Evolutionary conservation across 805 yeast genomes (phyloP).

Genomic region (Saturnispora serradocipensis): DNA sequence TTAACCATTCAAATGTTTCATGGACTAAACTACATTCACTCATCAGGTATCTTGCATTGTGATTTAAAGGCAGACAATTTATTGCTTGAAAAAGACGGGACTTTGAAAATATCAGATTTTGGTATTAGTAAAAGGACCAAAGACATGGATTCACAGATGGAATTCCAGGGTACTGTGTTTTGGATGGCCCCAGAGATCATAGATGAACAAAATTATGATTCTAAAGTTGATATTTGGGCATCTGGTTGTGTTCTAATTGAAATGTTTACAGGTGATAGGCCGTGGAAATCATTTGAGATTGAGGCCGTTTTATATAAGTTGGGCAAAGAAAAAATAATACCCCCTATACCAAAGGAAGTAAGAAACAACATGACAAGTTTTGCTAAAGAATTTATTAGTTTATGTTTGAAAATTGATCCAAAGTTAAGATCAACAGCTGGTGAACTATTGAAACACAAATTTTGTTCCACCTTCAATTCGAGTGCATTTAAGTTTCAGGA

Average conservation of each 20-base stretch:
- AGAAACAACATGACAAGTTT: constrained; percentile 47
- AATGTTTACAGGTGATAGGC: constrained; percentile 95
- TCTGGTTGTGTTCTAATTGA: constrained; percentile 94
- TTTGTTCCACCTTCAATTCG: constrained; percentile 19
- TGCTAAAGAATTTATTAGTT: constrained; percentile 64
- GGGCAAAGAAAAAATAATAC: constrained; percentile 75
- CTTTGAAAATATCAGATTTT: constrained; percentile 91
- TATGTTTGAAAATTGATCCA: constrained; percentile 73
- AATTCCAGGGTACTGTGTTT: constrained; percentile 89
- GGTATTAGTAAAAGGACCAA: constrained; percentile 85
- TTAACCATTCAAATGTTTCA: constrained; percentile 70
- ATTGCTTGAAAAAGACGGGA: constrained; percentile 81
- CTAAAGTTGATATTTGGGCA: constrained; percentile 98
- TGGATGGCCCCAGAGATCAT: constrained; percentile 99
- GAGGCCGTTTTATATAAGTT: constrained; percentile 87
- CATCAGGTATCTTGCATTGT: constrained; percentile 80
- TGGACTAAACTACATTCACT: constrained; percentile 83
- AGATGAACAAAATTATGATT: constrained; percentile 81
- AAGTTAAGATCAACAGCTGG: constrained; percentile 83
- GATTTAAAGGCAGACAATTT: constrained; percentile 93
- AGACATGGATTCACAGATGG: constrained; percentile 90
- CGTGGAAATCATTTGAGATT: constrained; percentile 95
- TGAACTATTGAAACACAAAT: constrained; percentile 43
- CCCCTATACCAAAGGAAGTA: constrained; percentile 94
- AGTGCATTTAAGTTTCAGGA: constrained; percentile 22